These are phyloP conservation scores for Aspergillus panamensis DNA, from an alignment of 495 filamentous ascomycete genomes.

Conservation along the genomic window DNA sequence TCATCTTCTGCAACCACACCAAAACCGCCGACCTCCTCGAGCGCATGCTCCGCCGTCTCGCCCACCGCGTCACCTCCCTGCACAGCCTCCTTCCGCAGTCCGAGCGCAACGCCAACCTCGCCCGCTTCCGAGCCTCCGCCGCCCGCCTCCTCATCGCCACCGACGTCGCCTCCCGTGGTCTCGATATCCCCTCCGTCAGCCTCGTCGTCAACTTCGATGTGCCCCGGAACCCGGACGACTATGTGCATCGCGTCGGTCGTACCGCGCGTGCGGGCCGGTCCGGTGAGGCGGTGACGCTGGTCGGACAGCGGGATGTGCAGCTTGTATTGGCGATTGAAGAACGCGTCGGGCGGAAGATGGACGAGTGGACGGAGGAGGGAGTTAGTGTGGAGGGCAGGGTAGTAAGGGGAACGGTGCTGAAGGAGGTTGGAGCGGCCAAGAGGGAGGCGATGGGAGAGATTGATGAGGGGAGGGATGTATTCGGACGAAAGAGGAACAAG, in stretches of 20 bases:
- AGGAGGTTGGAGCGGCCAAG: conserved; percentile 88
- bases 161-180: conserved; percentile 90
- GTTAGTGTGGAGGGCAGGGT: conserved; percentile 88
- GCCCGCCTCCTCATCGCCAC: conserved; percentile 91
- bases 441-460: conserved; percentile 83
- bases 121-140: conserved; percentile 84
- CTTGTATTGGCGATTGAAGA: conserved; percentile 84
- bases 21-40: conserved; percentile 84
- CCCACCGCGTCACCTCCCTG: conserved; percentile 84
- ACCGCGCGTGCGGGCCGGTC: conserved; percentile 85
- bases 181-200: conserved; percentile 90
- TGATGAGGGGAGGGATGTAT: conserved; percentile 86
- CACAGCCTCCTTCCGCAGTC: conserved; percentile 82
- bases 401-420: conserved; percentile 68
- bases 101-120: conserved; percentile 80
- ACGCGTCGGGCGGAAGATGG: conserved; percentile 76
- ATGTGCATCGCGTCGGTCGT: conserved; percentile 92
- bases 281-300: conserved; percentile 80
- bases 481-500: conserved; percentile 45
- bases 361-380: conserved; percentile 76
- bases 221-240: conserved; percentile 92
- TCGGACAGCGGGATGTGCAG: conserved; percentile 88
- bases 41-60: conserved; percentile 75
- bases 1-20: conserved; percentile 95
- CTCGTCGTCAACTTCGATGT: conserved; percentile 95